Conservation (phyloP, 352 stramenopile species). For the Globisporangium spiculum region DNA sequence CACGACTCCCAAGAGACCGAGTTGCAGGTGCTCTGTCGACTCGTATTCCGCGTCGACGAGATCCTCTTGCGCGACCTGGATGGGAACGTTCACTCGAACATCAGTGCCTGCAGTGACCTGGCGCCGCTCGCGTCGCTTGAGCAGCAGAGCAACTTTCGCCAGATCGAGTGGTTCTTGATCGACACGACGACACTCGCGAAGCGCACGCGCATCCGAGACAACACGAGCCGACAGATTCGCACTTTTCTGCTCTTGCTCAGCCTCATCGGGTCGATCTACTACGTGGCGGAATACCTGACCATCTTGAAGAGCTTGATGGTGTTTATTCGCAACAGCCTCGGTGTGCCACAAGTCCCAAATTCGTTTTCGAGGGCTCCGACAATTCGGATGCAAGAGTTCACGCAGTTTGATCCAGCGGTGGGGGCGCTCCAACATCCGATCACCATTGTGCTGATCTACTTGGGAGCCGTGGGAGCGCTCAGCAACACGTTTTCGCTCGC, state of each 20-base stretch:
- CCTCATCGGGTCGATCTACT: conserved; percentile 31
- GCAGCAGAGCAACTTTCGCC: conserved; percentile 26
- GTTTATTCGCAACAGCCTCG: conserved; percentile 7
- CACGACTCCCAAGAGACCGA: conserved; percentile 39
- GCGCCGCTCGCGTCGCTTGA: neutral
- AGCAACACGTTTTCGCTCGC: conserved; percentile 46
- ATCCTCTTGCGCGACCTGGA: conserved; percentile 26
- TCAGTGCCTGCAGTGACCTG: conserved; percentile 20
- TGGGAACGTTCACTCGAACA: conserved; percentile 18
- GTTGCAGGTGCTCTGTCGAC: conserved; percentile 31
- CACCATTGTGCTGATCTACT: conserved; percentile 36
- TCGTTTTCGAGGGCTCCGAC: no score
- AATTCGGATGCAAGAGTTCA: conserved; percentile 3
- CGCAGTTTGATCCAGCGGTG: conserved; percentile 11
- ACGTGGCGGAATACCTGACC: conserved; percentile 32
- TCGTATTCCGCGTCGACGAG: conserved; percentile 34
- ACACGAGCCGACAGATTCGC: conserved; percentile 37
- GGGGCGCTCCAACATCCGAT: conserved; percentile 31
- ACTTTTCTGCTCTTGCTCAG: conserved; percentile 35
- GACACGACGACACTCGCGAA: conserved; percentile 23
- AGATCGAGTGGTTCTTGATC: conserved; percentile 36
- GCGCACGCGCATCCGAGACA: conserved; percentile 36
- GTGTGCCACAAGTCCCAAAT: neutral
- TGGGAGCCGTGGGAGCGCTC: conserved; percentile 32
- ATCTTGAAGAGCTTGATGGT: conserved; percentile 13